Percentiles rank a stretch among this genome's conserved stretches.
These are phyloP conservation scores for Sporothrix phasma DNA, from an alignment of 2,329 filamentous ascomycete genomes.

Conservation along the genomic window DNA sequence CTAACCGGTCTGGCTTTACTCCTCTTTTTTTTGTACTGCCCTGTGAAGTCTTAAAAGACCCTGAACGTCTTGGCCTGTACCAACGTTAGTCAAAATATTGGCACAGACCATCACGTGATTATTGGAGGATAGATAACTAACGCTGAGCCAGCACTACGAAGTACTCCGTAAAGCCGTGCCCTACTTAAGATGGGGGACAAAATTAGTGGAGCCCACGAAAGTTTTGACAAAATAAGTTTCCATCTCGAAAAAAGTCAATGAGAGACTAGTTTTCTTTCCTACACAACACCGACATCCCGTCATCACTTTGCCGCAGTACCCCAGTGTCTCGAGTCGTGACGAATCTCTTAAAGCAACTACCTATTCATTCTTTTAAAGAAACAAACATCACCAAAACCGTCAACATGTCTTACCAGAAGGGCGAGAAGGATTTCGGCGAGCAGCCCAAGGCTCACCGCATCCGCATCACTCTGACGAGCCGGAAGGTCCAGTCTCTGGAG, in stretches of 20 bases:
- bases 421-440: slow-evolving; percentile 88
- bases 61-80: too few species aligned
- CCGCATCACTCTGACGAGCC: slow-evolving; percentile 90
- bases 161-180: too few species aligned
- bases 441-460: slow-evolving; percentile 43
- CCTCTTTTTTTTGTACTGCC: neutral
- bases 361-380: slow-evolving; percentile 8
- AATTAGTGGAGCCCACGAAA: slow-evolving; percentile 6
- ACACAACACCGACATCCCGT: slow-evolving; percentile 8
- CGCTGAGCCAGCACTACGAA: too few species aligned
- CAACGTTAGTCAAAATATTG: too few species aligned
- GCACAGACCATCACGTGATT: too few species aligned
- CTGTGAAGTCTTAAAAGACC: too few species aligned
- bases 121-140: too few species aligned
- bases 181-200: too few species aligned
- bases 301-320: slow-evolving; percentile 22
- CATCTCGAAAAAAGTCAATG: neutral
- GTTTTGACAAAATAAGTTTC: slow-evolving; percentile 1
- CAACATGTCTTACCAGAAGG: slow-evolving; percentile 91
- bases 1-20: neutral
- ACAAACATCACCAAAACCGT: slow-evolving; percentile 16
- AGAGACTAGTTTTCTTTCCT: neutral
- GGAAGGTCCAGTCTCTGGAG: slow-evolving; percentile 92
- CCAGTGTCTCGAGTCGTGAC: slow-evolving; percentile 21
- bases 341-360: slow-evolving; percentile 1